phyloP scores from a whole-genome alignment of 2,329 filamentous ascomycete species.

The Pseudogymnoascus sp. region DNA sequence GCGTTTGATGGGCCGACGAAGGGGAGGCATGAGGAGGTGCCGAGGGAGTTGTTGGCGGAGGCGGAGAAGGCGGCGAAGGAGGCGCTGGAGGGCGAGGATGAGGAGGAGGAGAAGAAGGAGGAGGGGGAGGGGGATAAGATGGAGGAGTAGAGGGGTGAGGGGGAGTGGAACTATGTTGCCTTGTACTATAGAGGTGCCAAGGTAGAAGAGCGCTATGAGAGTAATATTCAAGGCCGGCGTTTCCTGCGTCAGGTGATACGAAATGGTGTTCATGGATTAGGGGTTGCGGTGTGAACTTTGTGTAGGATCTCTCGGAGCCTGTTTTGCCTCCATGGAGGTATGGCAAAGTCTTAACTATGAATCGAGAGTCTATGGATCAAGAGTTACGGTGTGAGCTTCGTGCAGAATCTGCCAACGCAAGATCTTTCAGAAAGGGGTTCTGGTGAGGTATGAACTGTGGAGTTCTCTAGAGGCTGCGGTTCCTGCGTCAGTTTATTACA shows the following conservation, averaged over 20 bases:
- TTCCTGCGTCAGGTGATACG: not conserved
- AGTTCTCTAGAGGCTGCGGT: too few species aligned
- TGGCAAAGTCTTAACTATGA: not conserved
- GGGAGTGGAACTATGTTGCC: not conserved
- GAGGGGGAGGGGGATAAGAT: conserved; percentile 67
- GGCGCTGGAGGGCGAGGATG: conserved; percentile 77
- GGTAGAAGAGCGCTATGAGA: conserved; percentile 1
- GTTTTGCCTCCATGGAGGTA: not conserved
- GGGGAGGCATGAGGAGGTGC: conserved; percentile 88
- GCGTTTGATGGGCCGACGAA: conserved; percentile 77
- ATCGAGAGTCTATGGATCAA: not conserved
- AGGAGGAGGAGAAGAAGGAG: conserved; percentile 59
- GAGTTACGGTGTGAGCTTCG: not conserved
- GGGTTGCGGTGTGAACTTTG: not conserved
- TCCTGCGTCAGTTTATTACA: too few species aligned
- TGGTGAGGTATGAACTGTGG: too few species aligned
- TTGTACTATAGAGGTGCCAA: conserved; percentile 5
- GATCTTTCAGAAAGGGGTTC: too few species aligned
- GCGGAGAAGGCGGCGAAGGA: conserved; percentile 90
- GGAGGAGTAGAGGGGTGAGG: conserved; percentile 62
- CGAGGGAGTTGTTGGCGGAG: conserved; percentile 82
- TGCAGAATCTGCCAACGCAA: not conserved
- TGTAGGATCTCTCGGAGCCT: not conserved
- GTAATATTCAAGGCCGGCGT: conserved; percentile 1
- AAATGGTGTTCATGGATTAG: not conserved